Evolutionary conservation across 2,329 filamentous ascomycete species (phyloP), one percentile per base, ranked within the genome.

Genomic region (Monosporascus sp.): DNA sequence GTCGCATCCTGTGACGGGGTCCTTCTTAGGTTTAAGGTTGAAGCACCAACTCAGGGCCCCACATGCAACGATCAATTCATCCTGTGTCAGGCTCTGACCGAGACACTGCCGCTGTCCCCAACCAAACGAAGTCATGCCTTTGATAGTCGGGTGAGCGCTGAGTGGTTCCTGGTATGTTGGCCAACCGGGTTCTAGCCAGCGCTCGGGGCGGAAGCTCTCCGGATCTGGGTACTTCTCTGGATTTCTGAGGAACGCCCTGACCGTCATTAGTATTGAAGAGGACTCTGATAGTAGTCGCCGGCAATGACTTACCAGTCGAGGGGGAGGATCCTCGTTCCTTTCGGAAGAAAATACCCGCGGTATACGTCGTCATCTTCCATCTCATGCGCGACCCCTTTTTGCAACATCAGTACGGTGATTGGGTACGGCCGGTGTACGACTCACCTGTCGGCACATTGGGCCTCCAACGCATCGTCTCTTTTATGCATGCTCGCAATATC

Each of bases 101-200:
- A 72, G 58, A 41, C 69, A 72, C 43, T 71, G 69, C 4, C 80
- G 71, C 46, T 79, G 72, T 2, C 79, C 79, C 65, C 79, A 81
- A 17, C 79, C 80, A 53, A 82, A 82, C 35, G 77, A 75, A 8
- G 74, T 74, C 63, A 76, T 74, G 61, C 78, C 79, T 55, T 78
- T 76, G 53, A 81, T 74, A 51, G 76, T 80, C 3, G 78, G 79
- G 52, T 70, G 78, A 40, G 74, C 68, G 1, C 72, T 75, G 14
- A 80, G 71, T 2, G 78, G 77, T 57, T 77, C 77, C 58, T 73
- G 74, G 60, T 74, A 82, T 0, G 75, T 79, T n/a, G 78, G 78
- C 64, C 72, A 81, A 14, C 68, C 68, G 1, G 76, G 70, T 37
- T 79, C 70, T 11, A 78, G 64, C 79, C 79, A 83, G 48, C 79